These are phyloP conservation scores for Chrysopogon serrulatus DNA, from an alignment of 176 grass and related monocot species.

Conservation along the genomic window DNA sequence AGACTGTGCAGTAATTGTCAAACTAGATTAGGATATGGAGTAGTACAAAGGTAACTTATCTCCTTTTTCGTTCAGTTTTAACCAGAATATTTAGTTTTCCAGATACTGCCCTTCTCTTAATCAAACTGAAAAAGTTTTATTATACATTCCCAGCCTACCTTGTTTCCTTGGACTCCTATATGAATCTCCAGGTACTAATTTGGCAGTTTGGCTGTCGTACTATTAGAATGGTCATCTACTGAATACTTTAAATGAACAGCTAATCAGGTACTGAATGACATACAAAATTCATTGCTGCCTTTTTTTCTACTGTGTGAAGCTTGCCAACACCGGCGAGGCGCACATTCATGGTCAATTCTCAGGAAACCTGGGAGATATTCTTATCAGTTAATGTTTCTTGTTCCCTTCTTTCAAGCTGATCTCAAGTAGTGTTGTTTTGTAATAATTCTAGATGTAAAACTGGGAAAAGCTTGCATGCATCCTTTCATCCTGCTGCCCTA, in stretches of 20 bases:
- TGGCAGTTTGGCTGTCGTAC: background rate
- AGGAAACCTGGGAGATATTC: no score
- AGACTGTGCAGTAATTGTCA: no score
- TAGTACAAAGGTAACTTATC: no score
- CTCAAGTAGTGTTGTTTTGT: no score
- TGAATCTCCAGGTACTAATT: constrained; percentile 81
- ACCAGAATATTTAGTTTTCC: background rate
- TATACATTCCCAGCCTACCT: constrained; percentile 56
- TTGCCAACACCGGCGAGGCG: constrained; percentile 86
- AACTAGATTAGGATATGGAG: no score
- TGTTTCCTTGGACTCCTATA: constrained; percentile 88
- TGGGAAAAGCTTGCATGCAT: no score
- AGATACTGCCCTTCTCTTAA: background rate
- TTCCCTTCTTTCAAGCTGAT: no score
- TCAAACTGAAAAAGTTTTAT: background rate
- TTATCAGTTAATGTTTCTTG: no score
- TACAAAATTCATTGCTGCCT: background rate
- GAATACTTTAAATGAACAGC: background rate
- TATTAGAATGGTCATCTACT: background rate
- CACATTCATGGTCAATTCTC: no score
- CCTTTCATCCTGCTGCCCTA: no score
- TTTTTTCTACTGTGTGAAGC: constrained; percentile 22
- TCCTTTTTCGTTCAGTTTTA: background rate
- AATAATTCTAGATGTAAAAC: no score
- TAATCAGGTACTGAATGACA: background rate